Percentiles rank a stretch among this genome's conserved stretches.
Evolutionary conservation across 1,139 yeast species (phyloP).

Genomic region (Blastobotrys persicus): DNA sequence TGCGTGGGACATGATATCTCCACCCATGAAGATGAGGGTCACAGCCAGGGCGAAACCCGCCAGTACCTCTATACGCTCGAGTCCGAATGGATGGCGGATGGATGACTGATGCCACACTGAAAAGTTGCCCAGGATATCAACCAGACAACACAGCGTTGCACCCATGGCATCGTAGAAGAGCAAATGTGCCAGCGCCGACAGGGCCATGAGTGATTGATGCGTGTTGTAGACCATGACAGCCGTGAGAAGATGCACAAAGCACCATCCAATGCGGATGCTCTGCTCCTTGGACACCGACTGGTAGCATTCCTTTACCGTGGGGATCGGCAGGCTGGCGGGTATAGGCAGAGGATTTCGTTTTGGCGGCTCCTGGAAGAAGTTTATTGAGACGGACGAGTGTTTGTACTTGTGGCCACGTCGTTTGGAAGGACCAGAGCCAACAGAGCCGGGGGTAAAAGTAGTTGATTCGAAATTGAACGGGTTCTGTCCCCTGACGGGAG

Average conservation of each 20-base stretch:
- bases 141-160: constrained; percentile 64
- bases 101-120: constrained; percentile 90
- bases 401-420: constrained; percentile 94
- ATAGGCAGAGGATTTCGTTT: constrained; percentile 65
- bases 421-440: constrained; percentile 20
- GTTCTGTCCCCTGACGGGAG: constrained; percentile 11
- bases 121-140: constrained; percentile 80
- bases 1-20: constrained; percentile 81
- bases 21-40: constrained; percentile 84
- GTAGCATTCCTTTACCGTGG: constrained; percentile 61
- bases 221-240: constrained; percentile 57
- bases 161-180: constrained; percentile 85
- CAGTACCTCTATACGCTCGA: constrained; percentile 82
- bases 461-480: constrained; percentile 42
- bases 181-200: constrained; percentile 82
- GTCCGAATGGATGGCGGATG: constrained; percentile 83
- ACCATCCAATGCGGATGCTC: constrained; percentile 59
- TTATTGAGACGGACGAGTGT: constrained; percentile 96
- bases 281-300: constrained; percentile 56
- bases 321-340: constrained; percentile 79
- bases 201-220: constrained; percentile 53
- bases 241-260: constrained; percentile 57
- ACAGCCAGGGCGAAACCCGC: constrained; percentile 86
- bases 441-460: constrained; percentile 25
- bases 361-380: constrained; percentile 90